A percentile compares a stretch with the other conserved stretches of the same genome.
These are phyloP conservation scores for Asterochloris erici DNA, from an alignment of 139 green algal species.

Conservation along the genomic window DNA sequence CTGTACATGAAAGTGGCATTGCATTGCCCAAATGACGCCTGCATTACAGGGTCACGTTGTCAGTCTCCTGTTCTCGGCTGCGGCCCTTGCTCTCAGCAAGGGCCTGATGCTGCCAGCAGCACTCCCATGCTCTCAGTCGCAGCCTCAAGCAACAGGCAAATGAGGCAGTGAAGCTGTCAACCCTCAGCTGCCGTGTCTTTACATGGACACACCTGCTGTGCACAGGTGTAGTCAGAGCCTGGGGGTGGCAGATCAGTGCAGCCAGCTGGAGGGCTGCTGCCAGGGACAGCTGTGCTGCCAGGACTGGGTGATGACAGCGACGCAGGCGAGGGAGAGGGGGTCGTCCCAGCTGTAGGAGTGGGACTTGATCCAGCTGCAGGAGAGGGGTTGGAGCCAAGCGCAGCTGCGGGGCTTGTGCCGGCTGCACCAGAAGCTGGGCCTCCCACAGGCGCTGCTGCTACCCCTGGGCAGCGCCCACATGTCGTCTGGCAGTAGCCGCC, in stretches of 20 bases:
- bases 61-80: too few relatives aligned
- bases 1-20: background rate
- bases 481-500: slow-evolving; percentile 12
- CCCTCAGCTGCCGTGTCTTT: background rate
- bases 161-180: too few relatives aligned
- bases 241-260: background rate
- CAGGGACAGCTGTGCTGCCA: background rate
- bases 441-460: background rate
- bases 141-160: too few relatives aligned
- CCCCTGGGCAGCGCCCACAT: slow-evolving; percentile 5
- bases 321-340: background rate
- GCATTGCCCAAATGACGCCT: background rate
- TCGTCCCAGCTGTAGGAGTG: background rate
- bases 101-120: too few relatives aligned
- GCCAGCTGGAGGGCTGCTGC: background rate
- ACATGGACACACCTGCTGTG: background rate
- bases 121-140: too few relatives aligned
- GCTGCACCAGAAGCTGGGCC: background rate
- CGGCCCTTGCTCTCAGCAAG: too few relatives aligned
- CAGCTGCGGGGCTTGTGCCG: background rate
- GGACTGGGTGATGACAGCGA: background rate
- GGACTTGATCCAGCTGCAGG: background rate
- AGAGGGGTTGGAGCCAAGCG: background rate
- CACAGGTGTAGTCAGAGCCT: background rate
- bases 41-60: too few relatives aligned